These are phyloP conservation scores for Sugiyamaella qingdaonensis DNA, from an alignment of 805 yeast genomes.

Conservation along the genomic window DNA sequence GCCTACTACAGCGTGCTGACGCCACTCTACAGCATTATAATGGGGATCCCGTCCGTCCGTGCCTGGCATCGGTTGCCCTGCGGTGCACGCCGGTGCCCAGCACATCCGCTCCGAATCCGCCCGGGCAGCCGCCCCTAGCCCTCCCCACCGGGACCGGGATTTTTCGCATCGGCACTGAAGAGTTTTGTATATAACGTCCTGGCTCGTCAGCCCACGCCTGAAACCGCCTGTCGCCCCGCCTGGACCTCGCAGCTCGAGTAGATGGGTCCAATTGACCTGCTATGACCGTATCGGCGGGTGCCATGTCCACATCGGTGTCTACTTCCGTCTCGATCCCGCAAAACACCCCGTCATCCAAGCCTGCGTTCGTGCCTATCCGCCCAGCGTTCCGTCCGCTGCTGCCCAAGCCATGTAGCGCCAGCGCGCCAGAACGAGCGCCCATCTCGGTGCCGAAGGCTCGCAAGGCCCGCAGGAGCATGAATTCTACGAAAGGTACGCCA, in stretches of 20 bases:
- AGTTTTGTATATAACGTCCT: slow-evolving; percentile 1
- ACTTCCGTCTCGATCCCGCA: slow-evolving; percentile 1
- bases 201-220: neutral
- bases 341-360: neutral
- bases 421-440: neutral
- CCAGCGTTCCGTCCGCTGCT: slow-evolving; percentile 35
- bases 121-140: neutral
- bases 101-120: slow-evolving; percentile 3
- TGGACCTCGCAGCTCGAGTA: neutral
- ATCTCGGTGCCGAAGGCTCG: slow-evolving; percentile 6
- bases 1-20: no score
- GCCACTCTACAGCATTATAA: no score
- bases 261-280: slow-evolving; percentile 1
- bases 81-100: no score
- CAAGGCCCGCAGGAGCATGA: slow-evolving; percentile 6
- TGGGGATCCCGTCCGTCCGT: no score
- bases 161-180: slow-evolving; percentile 4
- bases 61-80: no score
- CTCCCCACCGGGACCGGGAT: slow-evolving; percentile 3
- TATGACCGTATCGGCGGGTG: slow-evolving; percentile 5
- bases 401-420: slow-evolving; percentile 29
- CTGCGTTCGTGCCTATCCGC: slow-evolving; percentile 30
- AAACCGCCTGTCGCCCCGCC: neutral
- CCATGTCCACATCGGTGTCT: slow-evolving; percentile 3
- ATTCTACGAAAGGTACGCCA: neutral